Conservation (phyloP, 805 yeast genomes). For the Danielia oregonensis region DNA sequence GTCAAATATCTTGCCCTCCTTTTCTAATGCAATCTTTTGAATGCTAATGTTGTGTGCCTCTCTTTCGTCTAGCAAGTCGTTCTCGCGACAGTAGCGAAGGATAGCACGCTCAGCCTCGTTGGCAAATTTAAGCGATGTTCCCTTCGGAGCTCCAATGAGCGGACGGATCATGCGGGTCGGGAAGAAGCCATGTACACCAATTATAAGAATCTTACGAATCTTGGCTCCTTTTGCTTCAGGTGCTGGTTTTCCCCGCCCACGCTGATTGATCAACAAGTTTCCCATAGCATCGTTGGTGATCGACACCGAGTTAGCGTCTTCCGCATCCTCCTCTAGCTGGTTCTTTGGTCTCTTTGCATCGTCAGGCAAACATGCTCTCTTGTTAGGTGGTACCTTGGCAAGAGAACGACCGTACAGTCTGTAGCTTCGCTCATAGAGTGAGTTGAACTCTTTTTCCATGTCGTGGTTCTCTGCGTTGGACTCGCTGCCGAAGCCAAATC, state of each 20-base stretch:
- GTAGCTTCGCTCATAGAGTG: slow-evolving; percentile 34
- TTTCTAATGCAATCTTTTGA: slow-evolving; percentile 91
- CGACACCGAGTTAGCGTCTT: slow-evolving; percentile 31
- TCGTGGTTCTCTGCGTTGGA: neutral
- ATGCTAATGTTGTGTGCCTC: slow-evolving; percentile 42
- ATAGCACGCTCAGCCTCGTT: slow-evolving; percentile 82
- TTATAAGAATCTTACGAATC: slow-evolving; percentile 63
- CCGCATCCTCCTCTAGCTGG: slow-evolving; percentile 18
- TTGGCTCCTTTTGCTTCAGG: slow-evolving; percentile 1
- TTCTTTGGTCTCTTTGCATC: neutral
- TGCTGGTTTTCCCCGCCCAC: slow-evolving; percentile 1
- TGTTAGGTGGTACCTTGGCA: slow-evolving; percentile 31
- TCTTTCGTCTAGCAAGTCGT: slow-evolving; percentile 31
- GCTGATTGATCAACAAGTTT: slow-evolving; percentile 34
- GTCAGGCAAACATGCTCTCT: slow-evolving; percentile 36
- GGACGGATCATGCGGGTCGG: slow-evolving; percentile 84
- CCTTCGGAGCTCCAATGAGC: slow-evolving; percentile 91
- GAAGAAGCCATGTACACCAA: slow-evolving; percentile 96
- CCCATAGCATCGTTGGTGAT: slow-evolving; percentile 42
- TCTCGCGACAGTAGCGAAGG: slow-evolving; percentile 52
- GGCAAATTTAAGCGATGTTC: slow-evolving; percentile 88
- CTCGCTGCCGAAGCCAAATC: slow-evolving; percentile 33
- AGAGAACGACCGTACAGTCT: slow-evolving; percentile 36
- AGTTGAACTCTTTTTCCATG: slow-evolving; percentile 21
- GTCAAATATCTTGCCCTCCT: slow-evolving; percentile 86